Conservation (phyloP, 208 protist species). For the Leishmania tropica region DNA sequence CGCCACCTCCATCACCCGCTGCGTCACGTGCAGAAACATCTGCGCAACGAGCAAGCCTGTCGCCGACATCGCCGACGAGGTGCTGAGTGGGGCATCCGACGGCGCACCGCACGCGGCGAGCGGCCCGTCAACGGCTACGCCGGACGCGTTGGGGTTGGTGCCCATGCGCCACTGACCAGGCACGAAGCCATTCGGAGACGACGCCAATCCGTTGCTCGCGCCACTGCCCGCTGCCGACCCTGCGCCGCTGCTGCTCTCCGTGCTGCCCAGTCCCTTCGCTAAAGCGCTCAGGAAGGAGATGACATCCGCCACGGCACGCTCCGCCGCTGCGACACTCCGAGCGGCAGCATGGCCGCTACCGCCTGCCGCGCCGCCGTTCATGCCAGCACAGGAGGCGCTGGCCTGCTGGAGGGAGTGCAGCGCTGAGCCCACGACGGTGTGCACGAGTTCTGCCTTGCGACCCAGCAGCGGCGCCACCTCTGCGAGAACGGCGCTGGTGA, state of each 20-base stretch:
- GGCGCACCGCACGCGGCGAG: not conserved
- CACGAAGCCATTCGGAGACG: conserved; percentile 2
- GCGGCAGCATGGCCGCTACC: not conserved
- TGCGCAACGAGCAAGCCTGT: conserved; percentile 28
- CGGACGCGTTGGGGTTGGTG: conserved; percentile 9
- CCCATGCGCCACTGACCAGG: not conserved
- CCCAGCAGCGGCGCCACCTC: conserved; percentile 31
- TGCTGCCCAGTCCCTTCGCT: conserved; percentile 39
- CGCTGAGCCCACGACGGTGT: conserved; percentile 20
- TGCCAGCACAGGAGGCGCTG: conserved; percentile 12
- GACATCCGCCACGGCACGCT: conserved; percentile 43
- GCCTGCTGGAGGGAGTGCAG: conserved; percentile 19
- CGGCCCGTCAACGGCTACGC: conserved; percentile 1
- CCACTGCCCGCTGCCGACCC: not conserved
- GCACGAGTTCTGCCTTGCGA: conserved; percentile 27
- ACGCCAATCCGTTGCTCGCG: not conserved
- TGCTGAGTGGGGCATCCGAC: not conserved
- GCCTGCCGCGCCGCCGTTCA: not conserved
- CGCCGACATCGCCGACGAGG: not conserved
- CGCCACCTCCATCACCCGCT: conserved; percentile 45
- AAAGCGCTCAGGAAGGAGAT: conserved; percentile 63
- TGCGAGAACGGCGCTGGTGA: conserved; percentile 4
- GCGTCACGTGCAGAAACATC: conserved; percentile 45
- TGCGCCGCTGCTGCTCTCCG: not conserved
- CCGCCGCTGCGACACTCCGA: not conserved